Conservation (phyloP, 805 yeast species). For the Hemisphaericaspora nanyangensis region DNA sequence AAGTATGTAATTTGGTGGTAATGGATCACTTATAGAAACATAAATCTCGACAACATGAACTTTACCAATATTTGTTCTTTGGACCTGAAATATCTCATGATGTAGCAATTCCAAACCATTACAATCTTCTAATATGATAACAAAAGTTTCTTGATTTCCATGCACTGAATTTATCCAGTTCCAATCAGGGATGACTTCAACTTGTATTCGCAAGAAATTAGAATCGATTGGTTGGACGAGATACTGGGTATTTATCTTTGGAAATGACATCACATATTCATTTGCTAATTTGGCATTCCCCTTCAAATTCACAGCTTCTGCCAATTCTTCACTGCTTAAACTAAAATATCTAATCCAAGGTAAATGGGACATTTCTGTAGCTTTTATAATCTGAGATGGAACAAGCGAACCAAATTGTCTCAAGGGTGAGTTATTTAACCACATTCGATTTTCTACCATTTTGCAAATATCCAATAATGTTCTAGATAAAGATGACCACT, state of each 20-base stretch:
- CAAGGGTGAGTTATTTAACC: conserved; percentile 84
- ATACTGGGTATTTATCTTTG: conserved; percentile 57
- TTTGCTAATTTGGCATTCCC: conserved; percentile 57
- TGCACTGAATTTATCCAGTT: conserved; percentile 61
- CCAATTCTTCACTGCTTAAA: conserved; percentile 71
- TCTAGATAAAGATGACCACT: conserved; percentile 67
- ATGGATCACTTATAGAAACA: conserved; percentile 54
- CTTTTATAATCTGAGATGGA: conserved; percentile 65
- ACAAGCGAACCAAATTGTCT: conserved; percentile 71
- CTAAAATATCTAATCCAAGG: conserved; percentile 81
- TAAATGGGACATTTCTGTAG: conserved; percentile 73
- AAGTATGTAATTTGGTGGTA: conserved; percentile 69
- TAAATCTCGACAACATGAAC: conserved; percentile 63
- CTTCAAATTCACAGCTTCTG: conserved; percentile 74
- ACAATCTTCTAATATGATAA: conserved; percentile 74
- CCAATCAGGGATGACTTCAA: conserved; percentile 72
- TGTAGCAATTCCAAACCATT: conserved; percentile 75
- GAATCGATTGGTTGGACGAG: conserved; percentile 76
- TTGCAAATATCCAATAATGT: conserved; percentile 63
- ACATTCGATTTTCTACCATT: conserved; percentile 75
- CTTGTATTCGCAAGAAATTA: conserved; percentile 57
- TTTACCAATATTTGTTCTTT: conserved; percentile 44
- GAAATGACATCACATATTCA: conserved; percentile 67
- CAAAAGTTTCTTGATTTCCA: conserved; percentile 61
- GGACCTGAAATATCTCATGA: conserved; percentile 51